Evolutionary conservation across 768 basidiomycete species (phyloP), one percentile per base, ranked within the genome.

Genomic region (Lenzites betulinus): DNA sequence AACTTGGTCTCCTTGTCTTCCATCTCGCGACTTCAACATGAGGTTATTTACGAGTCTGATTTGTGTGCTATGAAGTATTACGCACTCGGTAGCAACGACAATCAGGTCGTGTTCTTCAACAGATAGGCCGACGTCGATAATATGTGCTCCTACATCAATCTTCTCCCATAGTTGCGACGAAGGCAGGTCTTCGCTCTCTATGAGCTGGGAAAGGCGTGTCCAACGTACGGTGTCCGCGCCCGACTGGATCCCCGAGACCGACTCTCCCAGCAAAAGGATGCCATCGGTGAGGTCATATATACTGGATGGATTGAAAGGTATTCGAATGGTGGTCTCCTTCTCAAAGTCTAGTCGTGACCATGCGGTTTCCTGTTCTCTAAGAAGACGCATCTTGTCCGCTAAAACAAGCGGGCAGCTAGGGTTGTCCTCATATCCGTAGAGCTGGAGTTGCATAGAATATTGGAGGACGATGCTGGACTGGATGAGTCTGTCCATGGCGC

Each of bases 261-360:
- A 58, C 50, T 67, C 64, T 15, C 69, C 69, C 23, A 70, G 60
- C 18, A 70, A 47, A 25, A 69, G 65, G 5, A 70, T 42, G 7
- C 67, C 69, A 38, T 60, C 62, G 30, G 67, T 66, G 38, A 70
- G 62, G 48, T 70, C 69, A 39, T 70, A 70, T 48, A 70, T 70
- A 26, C 66, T 59, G 16, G 66, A 65, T 0, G 69, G 65, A 30
- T 51, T 56, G 54, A 65, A 66, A 3, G 52, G 42, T 5, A 67
- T 61, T 15, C 35, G 44, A 28, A 67, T 55, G 39, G 30, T 25
- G 0, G 42, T 56, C 39, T 54, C 48, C 13, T 56, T 59, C 7
- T 52, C 51, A 46, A 64, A 67, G 22, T 66, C 63, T 1, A 64
- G 44, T 28, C 58, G 46, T 2, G 54, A 23, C 64, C 67, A 68